Percentiles rank a stretch among this genome's conserved stretches.
Conservation (phyloP, 2,329 filamentous ascomycete genomes). For the Trichoderma hamatum region DNA sequence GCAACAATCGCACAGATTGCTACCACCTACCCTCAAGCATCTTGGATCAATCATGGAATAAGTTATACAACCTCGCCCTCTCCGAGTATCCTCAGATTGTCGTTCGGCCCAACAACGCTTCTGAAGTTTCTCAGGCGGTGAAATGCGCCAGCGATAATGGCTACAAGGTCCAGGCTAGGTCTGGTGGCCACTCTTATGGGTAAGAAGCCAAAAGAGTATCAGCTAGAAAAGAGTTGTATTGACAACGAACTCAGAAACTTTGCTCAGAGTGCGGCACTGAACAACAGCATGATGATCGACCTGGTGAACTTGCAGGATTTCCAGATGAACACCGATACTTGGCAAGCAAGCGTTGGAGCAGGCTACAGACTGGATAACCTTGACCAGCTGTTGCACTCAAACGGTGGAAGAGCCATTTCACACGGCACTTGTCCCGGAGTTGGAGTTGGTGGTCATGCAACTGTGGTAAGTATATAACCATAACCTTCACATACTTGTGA, state of each 20-base stretch:
- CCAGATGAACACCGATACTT: conserved; percentile 54
- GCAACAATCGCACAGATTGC: conserved; percentile 49
- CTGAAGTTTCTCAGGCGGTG: conserved; percentile 60
- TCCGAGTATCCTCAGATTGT: conserved; percentile 58
- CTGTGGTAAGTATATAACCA: conserved; percentile 48
- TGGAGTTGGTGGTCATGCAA: conserved; percentile 61
- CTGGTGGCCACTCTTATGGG: conserved; percentile 68
- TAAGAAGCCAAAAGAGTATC: conserved; percentile 36
- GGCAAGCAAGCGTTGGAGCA: conserved; percentile 58
- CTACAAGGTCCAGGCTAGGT: conserved; percentile 62
- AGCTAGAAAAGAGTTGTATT: too few relatives aligned
- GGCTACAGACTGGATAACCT: conserved; percentile 58
- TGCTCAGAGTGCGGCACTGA: conserved; percentile 52
- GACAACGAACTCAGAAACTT: too few relatives aligned
- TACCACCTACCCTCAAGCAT: conserved; percentile 3
- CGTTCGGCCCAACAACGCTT: conserved; percentile 54
- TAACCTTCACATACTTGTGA: not conserved
- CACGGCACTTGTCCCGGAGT: conserved; percentile 64
- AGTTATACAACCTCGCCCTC: conserved; percentile 56
- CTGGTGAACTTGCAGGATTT: conserved; percentile 57
- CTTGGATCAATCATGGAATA: conserved; percentile 46
- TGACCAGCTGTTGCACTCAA: conserved; percentile 52
- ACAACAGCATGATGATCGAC: conserved; percentile 52
- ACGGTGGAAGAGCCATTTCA: conserved; percentile 59
- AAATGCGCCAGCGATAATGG: conserved; percentile 56